Percentiles rank a stretch among this genome's conserved stretches.
Conservation (phyloP, 2,329 filamentous ascomycete species). For the Cadophora malorum region DNA sequence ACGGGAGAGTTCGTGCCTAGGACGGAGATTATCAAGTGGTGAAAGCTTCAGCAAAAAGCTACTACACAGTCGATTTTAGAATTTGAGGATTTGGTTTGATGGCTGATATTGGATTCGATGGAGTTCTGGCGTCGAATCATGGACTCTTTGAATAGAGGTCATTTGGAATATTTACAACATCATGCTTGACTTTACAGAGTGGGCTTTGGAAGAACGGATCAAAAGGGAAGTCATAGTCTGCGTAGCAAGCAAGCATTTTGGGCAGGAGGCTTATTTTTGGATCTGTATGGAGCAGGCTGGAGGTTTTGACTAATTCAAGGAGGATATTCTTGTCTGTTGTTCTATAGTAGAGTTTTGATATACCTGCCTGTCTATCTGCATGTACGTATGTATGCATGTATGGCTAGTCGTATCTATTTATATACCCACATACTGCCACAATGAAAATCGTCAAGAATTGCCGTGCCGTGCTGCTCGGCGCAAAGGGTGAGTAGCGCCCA, state of each 20-base stretch:
- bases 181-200: no score
- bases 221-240: not conserved
- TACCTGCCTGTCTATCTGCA: not conserved
- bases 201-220: not conserved
- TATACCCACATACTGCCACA: no score
- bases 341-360: not conserved
- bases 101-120: not conserved
- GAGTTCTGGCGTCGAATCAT: not conserved
- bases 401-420: not conserved
- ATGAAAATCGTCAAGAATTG: no score
- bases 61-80: no score
- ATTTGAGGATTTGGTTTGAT: not conserved
- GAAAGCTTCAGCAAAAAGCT: not conserved
- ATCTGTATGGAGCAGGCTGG: not conserved
- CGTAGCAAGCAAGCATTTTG: not conserved
- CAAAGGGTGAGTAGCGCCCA: no score
- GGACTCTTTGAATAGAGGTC: no score
- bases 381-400: not conserved
- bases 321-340: not conserved
- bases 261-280: not conserved
- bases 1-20: conserved; percentile 21
- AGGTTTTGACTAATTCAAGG: not conserved
- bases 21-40: conserved; percentile 25
- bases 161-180: no score
- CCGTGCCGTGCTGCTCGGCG: no score